These are phyloP conservation scores for Selenicereus undatus DNA, from an alignment of 148 eudicot species.

Conservation along the genomic window DNA sequence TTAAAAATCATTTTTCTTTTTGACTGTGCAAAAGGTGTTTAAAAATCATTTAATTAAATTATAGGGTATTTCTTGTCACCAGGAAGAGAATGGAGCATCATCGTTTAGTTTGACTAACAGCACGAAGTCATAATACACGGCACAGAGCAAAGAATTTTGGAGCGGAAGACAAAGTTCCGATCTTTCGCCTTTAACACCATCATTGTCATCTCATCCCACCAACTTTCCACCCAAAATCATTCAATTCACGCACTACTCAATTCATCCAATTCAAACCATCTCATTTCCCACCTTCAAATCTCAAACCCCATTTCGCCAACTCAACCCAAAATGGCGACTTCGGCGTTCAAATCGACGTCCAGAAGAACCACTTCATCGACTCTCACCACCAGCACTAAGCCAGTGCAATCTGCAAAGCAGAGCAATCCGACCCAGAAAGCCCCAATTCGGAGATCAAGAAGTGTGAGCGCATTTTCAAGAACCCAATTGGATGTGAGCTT, in stretches of 20 bases:
- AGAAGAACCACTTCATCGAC: slow-evolving; percentile 31
- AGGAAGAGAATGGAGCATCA: too few species aligned
- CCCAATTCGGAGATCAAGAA: slow-evolving; percentile 42
- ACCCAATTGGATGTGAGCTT: slow-evolving; percentile 31
- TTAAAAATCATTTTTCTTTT: too few species aligned
- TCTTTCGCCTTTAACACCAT: background rate
- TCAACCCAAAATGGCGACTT: slow-evolving; percentile 39
- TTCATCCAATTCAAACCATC: background rate
- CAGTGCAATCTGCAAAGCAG: slow-evolving; percentile 6
- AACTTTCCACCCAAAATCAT: slow-evolving; percentile 13
- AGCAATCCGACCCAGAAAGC: slow-evolving; percentile 29
- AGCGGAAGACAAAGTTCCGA: background rate
- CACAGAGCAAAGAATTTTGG: slow-evolving; percentile 3
- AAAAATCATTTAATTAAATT: too few species aligned
- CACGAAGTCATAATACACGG: background rate
- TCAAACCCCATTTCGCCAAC: background rate
- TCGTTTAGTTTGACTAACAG: too few species aligned
- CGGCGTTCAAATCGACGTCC: slow-evolving; percentile 61
- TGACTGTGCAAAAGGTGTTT: too few species aligned
- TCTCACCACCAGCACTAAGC: background rate
- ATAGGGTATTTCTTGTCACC: too few species aligned
- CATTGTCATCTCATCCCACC: background rate
- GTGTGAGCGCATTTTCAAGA: slow-evolving; percentile 52
- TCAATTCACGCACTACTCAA: too few species aligned
- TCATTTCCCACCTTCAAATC: background rate